Evolutionary conservation across 139 green algal genomes (phyloP).

Genomic region (Volvox reticuliferus): DNA sequence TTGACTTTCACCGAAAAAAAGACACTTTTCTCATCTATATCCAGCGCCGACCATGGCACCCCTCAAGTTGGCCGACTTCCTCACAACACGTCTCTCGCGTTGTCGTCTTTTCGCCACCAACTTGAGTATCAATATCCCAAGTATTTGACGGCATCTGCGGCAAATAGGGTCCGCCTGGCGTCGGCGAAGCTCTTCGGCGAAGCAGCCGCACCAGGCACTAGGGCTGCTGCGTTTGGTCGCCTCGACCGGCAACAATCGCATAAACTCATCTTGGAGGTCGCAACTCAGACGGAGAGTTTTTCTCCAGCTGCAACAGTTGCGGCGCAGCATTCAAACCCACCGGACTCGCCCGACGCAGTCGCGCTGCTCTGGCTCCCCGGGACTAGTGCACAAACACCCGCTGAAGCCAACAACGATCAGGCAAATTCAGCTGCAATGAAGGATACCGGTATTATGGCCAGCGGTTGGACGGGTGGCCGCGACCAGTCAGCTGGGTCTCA

Average conservation of each 20-base stretch:
- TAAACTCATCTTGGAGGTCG: not conserved
- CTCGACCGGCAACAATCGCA: not conserved
- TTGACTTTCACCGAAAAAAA: slow-evolving; percentile 19
- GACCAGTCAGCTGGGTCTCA: not conserved
- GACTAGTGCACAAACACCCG: not conserved
- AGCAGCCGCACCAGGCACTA: not conserved
- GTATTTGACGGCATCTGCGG: not conserved
- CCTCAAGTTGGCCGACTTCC: not conserved
- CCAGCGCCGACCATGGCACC: not conserved
- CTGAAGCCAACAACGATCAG: not conserved
- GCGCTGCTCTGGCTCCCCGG: not conserved
- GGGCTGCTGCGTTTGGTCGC: not conserved
- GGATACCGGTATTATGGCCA: not conserved
- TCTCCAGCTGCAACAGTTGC: not conserved
- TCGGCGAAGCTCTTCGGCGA: not conserved
- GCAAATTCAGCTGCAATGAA: not conserved
- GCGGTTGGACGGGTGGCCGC: not conserved
- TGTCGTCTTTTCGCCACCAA: not conserved
- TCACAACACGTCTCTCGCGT: not conserved
- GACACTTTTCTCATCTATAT: not conserved
- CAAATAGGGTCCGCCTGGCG: not conserved
- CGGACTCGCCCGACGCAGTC: not conserved
- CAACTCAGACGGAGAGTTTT: not conserved
- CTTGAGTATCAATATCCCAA: not conserved
- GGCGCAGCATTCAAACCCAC: not conserved